A percentile compares a stretch with the other conserved stretches of the same genome.
These are phyloP conservation scores for Rachicladosporium sp. DNA, from an alignment of 2,329 filamentous ascomycete species.

Conservation along the genomic window DNA sequence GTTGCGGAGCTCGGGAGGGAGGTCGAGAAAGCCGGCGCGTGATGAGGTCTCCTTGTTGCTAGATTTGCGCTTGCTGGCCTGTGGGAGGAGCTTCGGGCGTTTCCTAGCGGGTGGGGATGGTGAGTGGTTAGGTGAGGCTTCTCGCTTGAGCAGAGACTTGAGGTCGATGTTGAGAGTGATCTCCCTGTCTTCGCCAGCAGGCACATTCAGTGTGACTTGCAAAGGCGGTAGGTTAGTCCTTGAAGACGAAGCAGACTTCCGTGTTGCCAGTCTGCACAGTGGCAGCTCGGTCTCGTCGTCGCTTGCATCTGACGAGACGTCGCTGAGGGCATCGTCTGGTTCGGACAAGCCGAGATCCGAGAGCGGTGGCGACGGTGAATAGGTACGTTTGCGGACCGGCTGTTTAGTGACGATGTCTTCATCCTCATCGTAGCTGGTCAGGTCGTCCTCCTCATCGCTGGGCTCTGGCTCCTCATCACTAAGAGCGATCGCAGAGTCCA, in stretches of 20 bases:
- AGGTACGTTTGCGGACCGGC: conserved; percentile 19
- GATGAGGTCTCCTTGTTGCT: background rate
- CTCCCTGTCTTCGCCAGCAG: conserved; percentile 32
- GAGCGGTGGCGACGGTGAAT: conserved; percentile 14
- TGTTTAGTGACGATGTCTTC: conserved; percentile 9
- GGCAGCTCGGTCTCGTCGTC: too few relatives aligned
- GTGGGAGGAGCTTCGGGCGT: background rate
- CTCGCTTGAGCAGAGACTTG: conserved; percentile 4
- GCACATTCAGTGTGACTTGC: conserved; percentile 34
- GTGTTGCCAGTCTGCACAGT: too few relatives aligned
- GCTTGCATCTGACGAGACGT: conserved; percentile 6
- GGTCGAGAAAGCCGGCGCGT: conserved; percentile 22
- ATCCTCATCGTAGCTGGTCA: conserved; percentile 23
- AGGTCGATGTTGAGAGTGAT: conserved; percentile 22
- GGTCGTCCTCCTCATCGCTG: conserved; percentile 19
- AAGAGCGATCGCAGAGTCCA: conserved; percentile 26
- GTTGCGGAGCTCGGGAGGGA: conserved; percentile 35
- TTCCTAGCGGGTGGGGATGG: conserved; percentile 1
- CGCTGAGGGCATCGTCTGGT: conserved; percentile 8
- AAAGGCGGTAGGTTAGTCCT: conserved; percentile 13
- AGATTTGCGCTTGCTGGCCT: background rate
- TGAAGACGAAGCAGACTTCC: conserved; percentile 1
- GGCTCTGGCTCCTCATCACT: conserved; percentile 24
- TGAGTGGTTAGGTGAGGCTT: background rate
- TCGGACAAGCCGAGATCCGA: conserved; percentile 11